Evolutionary conservation across 2,329 filamentous ascomycete genomes (phyloP), one percentile per base, ranked within the genome.

Genomic region (Monosporascus sp.): DNA sequence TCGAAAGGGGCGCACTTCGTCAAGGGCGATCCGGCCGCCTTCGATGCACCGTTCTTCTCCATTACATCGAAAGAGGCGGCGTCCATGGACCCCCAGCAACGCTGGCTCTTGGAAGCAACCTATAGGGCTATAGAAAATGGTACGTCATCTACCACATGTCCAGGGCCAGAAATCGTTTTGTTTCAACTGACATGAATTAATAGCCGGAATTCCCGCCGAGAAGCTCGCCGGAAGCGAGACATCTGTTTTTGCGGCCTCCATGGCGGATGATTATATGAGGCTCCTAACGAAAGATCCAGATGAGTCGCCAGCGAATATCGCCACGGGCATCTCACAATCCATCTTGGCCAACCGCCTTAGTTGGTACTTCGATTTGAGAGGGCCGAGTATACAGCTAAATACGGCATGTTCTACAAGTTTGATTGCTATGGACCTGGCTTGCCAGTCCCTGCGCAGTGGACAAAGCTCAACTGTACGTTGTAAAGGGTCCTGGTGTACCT

Each of bases 281-380:
- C 24, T 49, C 38, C 7, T 24, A 24, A 16, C 1, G 5, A 49
- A 35, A 31, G 66, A 68, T 49, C 53, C 57, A 11, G 63, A 68
- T 14, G 56, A 56, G 5, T 60, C 63, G 31, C 65, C 64, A 5
- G 7, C 63, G 59, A 59, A 65, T 50, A 57, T 62, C 50, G 55
- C 61, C 24, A 68, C 62, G 3, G 66, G 66, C 58, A 53, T 19
- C 16, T 52, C 52, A 24, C 47, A 55, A 40, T 51, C 57, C 7
- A 60, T 66, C 16, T 40, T 68, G 31, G 49, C 58, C 5, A 59
- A 59, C 44, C 49, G 59, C 6, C n/a, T 61, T 6, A 57, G 54
- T n/a, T 57, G 55, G 53, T 60, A 55, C 45, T 61, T 61, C 38
- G 52, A 58, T 38, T 38, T 61, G 1, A 45, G 51, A 7, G 60